Evolutionary conservation across 805 yeast species (phyloP).

Genomic region (Zygosaccharomyces bisporus): DNA sequence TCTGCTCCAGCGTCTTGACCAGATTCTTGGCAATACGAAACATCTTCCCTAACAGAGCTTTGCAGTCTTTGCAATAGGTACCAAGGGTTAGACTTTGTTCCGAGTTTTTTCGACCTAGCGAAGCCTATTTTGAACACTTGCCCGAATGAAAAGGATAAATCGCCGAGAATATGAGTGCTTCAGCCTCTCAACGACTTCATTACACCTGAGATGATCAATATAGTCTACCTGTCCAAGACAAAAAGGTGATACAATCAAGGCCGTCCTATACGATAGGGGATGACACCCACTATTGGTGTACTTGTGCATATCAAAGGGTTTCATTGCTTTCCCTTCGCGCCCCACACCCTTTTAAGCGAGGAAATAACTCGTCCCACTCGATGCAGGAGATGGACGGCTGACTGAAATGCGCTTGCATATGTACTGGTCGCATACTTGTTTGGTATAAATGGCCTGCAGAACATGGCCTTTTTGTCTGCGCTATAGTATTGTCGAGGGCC

Average conservation of each 20-base stretch:
- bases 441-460: background rate
- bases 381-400: background rate
- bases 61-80: background rate
- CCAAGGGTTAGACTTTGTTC: background rate
- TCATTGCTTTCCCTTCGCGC: background rate
- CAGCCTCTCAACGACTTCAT: background rate
- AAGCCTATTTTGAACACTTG: background rate
- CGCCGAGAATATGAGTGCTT: background rate
- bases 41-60: conserved; percentile 33
- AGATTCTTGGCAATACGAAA: conserved; percentile 63
- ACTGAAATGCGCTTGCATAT: background rate
- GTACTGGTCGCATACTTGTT: background rate
- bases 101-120: background rate
- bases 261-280: background rate
- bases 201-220: background rate
- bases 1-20: conserved; percentile 52
- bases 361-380: background rate
- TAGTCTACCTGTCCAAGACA: background rate
- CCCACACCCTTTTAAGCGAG: background rate
- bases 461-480: background rate
- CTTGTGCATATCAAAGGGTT: background rate
- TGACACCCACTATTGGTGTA: background rate
- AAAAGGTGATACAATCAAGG: too few relatives aligned
- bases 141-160: background rate
- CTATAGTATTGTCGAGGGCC: background rate